A percentile compares a stretch with the other conserved stretches of the same genome.
These are phyloP conservation scores for Leucogyrophana mollusca DNA, from an alignment of 768 basidiomycete genomes.

Conservation along the genomic window DNA sequence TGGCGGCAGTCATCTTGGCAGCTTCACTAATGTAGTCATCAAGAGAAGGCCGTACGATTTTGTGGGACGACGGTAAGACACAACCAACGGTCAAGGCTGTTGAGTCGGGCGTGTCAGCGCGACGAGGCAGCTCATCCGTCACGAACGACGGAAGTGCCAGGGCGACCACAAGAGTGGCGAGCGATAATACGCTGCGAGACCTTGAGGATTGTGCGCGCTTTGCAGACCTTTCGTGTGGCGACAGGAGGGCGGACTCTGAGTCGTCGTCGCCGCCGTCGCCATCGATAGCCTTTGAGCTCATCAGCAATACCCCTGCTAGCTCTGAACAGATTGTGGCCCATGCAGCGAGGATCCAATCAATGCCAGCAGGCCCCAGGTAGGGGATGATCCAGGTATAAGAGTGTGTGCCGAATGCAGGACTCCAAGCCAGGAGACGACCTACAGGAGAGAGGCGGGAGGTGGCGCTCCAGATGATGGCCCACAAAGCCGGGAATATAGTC, in stretches of 20 bases:
- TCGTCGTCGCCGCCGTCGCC: constrained; percentile 6
- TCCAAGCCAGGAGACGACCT: constrained; percentile 74
- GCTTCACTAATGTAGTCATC: constrained; percentile 65
- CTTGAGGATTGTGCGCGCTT: not conserved
- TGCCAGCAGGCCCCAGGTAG: constrained; percentile 53
- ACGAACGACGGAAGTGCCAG: constrained; percentile 60
- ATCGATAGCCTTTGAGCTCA: constrained; percentile 35
- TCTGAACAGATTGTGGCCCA: constrained; percentile 72
- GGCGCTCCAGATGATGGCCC: constrained; percentile 61
- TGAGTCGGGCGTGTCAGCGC: constrained; percentile 32
- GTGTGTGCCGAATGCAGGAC: constrained; percentile 49
- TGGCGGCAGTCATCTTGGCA: constrained; percentile 42
- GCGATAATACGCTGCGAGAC: constrained; percentile 29
- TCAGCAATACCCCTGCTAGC: constrained; percentile 52
- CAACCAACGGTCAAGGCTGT: constrained; percentile 69
- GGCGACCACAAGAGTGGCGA: constrained; percentile 39
- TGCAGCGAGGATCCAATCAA: constrained; percentile 74
- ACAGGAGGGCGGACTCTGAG: not conserved
- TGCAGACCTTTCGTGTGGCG: too few species aligned
- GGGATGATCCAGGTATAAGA: constrained; percentile 67
- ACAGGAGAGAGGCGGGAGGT: constrained; percentile 59
- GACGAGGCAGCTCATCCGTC: constrained; percentile 36
- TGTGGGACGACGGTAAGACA: constrained; percentile 51
- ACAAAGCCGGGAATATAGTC: constrained; percentile 65
- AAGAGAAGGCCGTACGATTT: constrained; percentile 45